A percentile compares a stretch with the other conserved stretches of the same genome.
Conservation (phyloP, 2,329 filamentous ascomycete species). For the Malbranchea zuffiana region DNA sequence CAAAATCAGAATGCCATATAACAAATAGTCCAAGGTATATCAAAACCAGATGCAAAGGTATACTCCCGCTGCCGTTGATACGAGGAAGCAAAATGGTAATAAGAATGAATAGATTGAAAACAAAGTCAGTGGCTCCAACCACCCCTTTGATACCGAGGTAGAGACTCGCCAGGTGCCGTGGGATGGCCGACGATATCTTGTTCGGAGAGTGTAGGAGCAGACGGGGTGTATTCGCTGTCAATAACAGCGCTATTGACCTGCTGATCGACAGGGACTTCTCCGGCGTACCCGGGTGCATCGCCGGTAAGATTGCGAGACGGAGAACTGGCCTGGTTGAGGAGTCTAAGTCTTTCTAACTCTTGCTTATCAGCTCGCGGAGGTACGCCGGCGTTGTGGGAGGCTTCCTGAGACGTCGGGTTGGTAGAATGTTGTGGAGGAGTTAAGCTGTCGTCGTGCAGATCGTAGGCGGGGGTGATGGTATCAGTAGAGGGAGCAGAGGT, state of each 20-base stretch:
- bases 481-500: slow-evolving; percentile 23
- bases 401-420: neutral
- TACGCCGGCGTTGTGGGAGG: neutral
- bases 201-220: slow-evolving; percentile 45
- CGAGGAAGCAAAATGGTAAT: no score
- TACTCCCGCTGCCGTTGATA: no score
- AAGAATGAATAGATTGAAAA: no score
- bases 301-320: slow-evolving; percentile 34
- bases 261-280: neutral
- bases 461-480: slow-evolving; percentile 18
- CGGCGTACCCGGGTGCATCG: slow-evolving; percentile 13
- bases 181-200: slow-evolving; percentile 39
- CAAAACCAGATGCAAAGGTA: no score
- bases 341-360: slow-evolving; percentile 57
- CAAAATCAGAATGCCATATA: no score
- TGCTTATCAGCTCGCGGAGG: slow-evolving; percentile 60
- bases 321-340: slow-evolving; percentile 55
- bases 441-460: slow-evolving; percentile 7
- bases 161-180: slow-evolving; percentile 29
- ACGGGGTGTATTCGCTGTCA: slow-evolving; percentile 1
- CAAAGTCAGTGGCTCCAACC: no score
- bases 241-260: slow-evolving; percentile 1
- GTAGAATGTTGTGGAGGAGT: neutral
- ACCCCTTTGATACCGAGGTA: slow-evolving; percentile 35
- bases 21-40: no score